Base-by-base conservation (phyloP, 2,329 filamentous ascomycete species). In the Aspergillus sp. region DNA sequence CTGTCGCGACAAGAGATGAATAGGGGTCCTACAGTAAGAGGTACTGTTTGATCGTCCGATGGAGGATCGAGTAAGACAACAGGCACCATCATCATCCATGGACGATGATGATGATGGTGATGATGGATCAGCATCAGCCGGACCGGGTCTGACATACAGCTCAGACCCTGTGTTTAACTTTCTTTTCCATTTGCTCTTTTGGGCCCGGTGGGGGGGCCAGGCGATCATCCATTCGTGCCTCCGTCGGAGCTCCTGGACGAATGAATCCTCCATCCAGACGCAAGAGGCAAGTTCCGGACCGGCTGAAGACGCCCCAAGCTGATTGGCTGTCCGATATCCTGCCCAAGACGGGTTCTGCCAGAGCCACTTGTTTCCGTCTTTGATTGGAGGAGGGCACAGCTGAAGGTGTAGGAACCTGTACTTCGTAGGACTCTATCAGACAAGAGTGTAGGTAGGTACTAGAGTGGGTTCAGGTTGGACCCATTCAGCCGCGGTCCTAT, bases 101-200 rank as follows among this genome's bases (percentile, higher is more conserved):
- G 23, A n/a, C n/a, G n/a, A n/a, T n/a, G n/a, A n/a, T n/a, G n/a
- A n/a, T n/a, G n/a, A n/a, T n/a, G n/a, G n/a, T n/a, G n/a, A n/a
- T n/a, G n/a, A 21, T 42, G 21, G 47, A 49, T 34, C 47, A 41
- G n/a, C 34, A 34, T 34, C 32, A 23, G 38, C 47, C 25, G 25
- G 25, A n/a, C 25, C 11, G 32, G 16, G 46, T 41, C 38, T 42
- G 38, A 49, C 47, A 49, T 49, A 23, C 47, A 49, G 47, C 47
- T 32, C 21, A 49, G 47, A 43, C 47, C 13, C 36, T 49, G 40
- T 29, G 14, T 42, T 43, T 10, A 13, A 14, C 41, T 43, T 49
- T 21, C 10, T 34, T 49, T 25, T 42, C 3, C 29, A 29, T 25
- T 21, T 34, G n/a, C 21, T 21, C 29, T 25, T 25, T 32, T 21